Percentiles rank a stretch among this genome's conserved stretches.
Conservation (phyloP, 192 early-diverging fungal species). For the Mortierella claussenii region DNA sequence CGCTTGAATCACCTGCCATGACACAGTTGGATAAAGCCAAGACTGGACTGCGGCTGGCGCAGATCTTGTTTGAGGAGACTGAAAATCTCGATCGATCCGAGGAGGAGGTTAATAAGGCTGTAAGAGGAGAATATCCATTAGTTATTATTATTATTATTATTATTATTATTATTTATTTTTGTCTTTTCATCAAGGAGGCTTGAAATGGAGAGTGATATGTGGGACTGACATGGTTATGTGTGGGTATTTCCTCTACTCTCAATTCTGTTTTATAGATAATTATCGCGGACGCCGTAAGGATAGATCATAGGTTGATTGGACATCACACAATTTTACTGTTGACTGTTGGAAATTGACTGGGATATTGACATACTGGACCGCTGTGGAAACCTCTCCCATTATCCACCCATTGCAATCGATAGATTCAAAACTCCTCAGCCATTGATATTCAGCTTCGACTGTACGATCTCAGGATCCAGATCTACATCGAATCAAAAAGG, state of each 20-base stretch:
- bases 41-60: slow-evolving; percentile 47
- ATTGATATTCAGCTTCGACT: slow-evolving; percentile 35
- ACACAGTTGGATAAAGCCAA: slow-evolving; percentile 48
- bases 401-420: background rate
- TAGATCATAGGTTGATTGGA: background rate
- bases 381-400: background rate
- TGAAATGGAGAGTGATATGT: background rate
- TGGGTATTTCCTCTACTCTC: too few relatives aligned
- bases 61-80: slow-evolving; percentile 55
- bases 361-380: too few relatives aligned
- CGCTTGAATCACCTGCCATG: slow-evolving; percentile 33
- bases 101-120: slow-evolving; percentile 43
- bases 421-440: slow-evolving; percentile 37
- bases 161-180: background rate
- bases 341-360: too few relatives aligned
- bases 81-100: slow-evolving; percentile 45
- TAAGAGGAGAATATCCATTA: too few relatives aligned
- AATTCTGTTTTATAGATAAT: slow-evolving; percentile 11
- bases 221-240: too few relatives aligned
- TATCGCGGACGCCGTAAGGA: slow-evolving; percentile 18
- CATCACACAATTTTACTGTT: background rate
- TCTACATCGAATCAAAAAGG: slow-evolving; percentile 24
- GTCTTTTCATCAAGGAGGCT: background rate
- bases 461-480: slow-evolving; percentile 35
- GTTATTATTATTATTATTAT: too few relatives aligned